These are phyloP conservation scores for Trapa incisa DNA, from an alignment of 345 rosid species.

Conservation along the genomic window DNA sequence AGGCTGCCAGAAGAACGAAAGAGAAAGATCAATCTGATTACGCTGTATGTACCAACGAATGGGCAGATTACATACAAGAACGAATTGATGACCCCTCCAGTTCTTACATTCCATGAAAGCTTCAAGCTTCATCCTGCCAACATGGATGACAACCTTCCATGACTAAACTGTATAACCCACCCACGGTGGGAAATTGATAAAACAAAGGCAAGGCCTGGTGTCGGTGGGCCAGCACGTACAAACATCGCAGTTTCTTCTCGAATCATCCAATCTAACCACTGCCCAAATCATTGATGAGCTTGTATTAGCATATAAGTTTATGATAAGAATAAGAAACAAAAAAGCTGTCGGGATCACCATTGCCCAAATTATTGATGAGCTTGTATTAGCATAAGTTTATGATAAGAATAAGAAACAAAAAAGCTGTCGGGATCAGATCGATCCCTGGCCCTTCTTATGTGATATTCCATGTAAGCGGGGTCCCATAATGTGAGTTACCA, in stretches of 20 bases:
- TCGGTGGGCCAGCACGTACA: not conserved
- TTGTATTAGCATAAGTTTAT: not conserved
- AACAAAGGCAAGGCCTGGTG: not conserved
- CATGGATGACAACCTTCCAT: no score
- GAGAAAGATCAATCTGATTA: not conserved
- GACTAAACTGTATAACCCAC: not conserved
- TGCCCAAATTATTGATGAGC: slow-evolving; percentile 1
- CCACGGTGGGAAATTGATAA: not conserved
- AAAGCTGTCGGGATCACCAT: not conserved
- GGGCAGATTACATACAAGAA: slow-evolving; percentile 2
- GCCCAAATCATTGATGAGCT: slow-evolving; percentile 1
- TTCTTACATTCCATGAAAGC: no score
- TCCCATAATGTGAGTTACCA: not conserved
- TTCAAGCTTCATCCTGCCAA: not conserved
- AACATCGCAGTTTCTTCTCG: not conserved
- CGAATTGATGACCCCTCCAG: not conserved
- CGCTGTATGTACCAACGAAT: slow-evolving; percentile 1
- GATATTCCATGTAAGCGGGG: not conserved
- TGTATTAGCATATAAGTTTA: not conserved
- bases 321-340: not conserved
- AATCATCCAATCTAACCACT: slow-evolving; percentile 1
- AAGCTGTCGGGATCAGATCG: not conserved
- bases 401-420: not conserved
- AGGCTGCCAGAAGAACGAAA: not conserved
- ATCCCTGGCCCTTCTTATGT: not conserved